A percentile compares a stretch with the other conserved stretches of the same genome.
Conservation (phyloP, 2,329 filamentous ascomycete species). For the Ceratocystis lukuohia region DNA sequence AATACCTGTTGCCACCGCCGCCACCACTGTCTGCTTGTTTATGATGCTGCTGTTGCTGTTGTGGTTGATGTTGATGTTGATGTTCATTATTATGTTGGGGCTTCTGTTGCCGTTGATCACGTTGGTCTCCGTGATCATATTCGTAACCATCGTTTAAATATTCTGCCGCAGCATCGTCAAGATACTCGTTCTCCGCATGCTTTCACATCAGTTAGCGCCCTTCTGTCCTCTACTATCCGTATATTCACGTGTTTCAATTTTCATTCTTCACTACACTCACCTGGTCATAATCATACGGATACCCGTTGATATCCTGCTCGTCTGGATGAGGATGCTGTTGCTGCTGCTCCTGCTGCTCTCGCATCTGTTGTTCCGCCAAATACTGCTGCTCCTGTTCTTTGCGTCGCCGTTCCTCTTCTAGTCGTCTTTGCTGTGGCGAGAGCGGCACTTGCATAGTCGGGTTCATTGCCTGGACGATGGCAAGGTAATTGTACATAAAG, state of each 20-base stretch:
- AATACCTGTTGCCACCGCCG: background rate
- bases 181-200: slow-evolving; percentile 36
- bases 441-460: slow-evolving; percentile 86
- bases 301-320: slow-evolving; percentile 34
- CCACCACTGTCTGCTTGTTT: background rate
- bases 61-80: slow-evolving; percentile 1
- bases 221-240: background rate
- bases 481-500: slow-evolving; percentile 99
- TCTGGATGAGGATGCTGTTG: slow-evolving; percentile 26
- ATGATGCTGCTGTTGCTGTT: slow-evolving; percentile 7
- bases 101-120: slow-evolving; percentile 8
- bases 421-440: slow-evolving; percentile 57
- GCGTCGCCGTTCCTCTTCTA: slow-evolving; percentile 41
- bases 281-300: slow-evolving; percentile 41
- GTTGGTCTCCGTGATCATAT: slow-evolving; percentile 26
- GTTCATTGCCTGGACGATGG: slow-evolving; percentile 98
- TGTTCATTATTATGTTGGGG: background rate
- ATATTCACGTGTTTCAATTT: background rate
- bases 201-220: slow-evolving; percentile 9
- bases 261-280: slow-evolving; percentile 28
- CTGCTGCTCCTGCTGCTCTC: slow-evolving; percentile 29
- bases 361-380: slow-evolving; percentile 34
- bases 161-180: slow-evolving; percentile 32
- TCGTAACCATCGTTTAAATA: slow-evolving; percentile 41
- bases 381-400: slow-evolving; percentile 39